These are phyloP conservation scores for Boletus sp. DNA, from an alignment of 768 basidiomycete species.

Conservation along the genomic window DNA sequence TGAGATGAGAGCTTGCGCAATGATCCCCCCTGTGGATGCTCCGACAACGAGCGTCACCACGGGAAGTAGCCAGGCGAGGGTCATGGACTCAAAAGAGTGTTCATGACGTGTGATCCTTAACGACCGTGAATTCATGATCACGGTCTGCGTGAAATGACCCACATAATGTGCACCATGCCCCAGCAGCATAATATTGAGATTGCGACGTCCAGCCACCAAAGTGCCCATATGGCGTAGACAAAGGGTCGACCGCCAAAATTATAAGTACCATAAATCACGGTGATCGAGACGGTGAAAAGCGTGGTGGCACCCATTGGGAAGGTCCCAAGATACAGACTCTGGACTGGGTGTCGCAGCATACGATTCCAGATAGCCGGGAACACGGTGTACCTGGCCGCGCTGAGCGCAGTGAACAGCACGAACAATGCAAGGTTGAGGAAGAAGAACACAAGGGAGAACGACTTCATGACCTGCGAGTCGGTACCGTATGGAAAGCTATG, in stretches of 20 bases:
- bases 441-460: slow-evolving; percentile 50
- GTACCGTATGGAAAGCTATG: slow-evolving; percentile 55
- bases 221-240: slow-evolving; percentile 54
- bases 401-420: slow-evolving; percentile 44
- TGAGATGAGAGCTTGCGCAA: slow-evolving; percentile 48
- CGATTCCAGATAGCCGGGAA: slow-evolving; percentile 49
- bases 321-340: slow-evolving; percentile 48
- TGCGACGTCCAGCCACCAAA: slow-evolving; percentile 39
- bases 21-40: slow-evolving; percentile 52
- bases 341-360: slow-evolving; percentile 50
- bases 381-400: slow-evolving; percentile 48
- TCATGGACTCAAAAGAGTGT: slow-evolving; percentile 56
- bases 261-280: slow-evolving; percentile 43
- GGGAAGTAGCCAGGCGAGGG: slow-evolving; percentile 56
- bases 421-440: slow-evolving; percentile 59
- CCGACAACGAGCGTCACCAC: slow-evolving; percentile 73
- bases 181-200: slow-evolving; percentile 44
- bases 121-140: slow-evolving; percentile 2
- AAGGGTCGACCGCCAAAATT: slow-evolving; percentile 51
- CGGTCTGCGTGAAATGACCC: slow-evolving; percentile 7
- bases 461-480: slow-evolving; percentile 38
- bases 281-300: slow-evolving; percentile 39
- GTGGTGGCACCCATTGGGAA: slow-evolving; percentile 64
- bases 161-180: slow-evolving; percentile 55
- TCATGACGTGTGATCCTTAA: slow-evolving; percentile 57